These are phyloP conservation scores for Lachancea lanzarotensis DNA, from an alignment of 805 yeast species.

Conservation along the genomic window DNA sequence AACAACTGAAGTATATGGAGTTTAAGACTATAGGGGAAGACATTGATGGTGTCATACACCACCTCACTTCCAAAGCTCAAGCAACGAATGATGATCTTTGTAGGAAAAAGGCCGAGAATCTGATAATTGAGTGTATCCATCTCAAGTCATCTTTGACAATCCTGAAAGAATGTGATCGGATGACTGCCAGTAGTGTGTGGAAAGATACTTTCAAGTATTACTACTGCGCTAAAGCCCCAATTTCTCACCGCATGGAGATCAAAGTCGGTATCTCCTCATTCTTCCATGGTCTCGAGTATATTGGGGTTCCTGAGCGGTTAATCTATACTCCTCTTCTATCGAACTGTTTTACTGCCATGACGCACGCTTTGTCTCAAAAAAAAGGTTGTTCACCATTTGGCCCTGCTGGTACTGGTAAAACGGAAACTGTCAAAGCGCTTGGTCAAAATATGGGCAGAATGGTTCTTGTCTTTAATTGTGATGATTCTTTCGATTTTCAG, in stretches of 20 bases:
- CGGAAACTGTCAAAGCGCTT: conserved; percentile 81
- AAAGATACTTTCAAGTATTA: conserved; percentile 46
- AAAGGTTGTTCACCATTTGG: conserved; percentile 91
- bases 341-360: conserved; percentile 58
- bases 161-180: conserved; percentile 13
- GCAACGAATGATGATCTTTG: not conserved
- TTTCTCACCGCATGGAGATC: conserved; percentile 36
- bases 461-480: conserved; percentile 88
- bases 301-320: conserved; percentile 65
- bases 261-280: conserved; percentile 47
- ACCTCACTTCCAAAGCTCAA: not conserved
- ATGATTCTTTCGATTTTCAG: conserved; percentile 76
- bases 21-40: not conserved
- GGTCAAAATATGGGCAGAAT: conserved; percentile 73
- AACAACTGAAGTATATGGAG: not conserved
- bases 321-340: conserved; percentile 72
- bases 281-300: conserved; percentile 73
- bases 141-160: conserved; percentile 39
- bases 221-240: conserved; percentile 18
- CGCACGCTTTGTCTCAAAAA: conserved; percentile 64
- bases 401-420: conserved; percentile 97
- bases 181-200: conserved; percentile 39
- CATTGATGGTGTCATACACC: not conserved
- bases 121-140: conserved; percentile 65
- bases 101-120: conserved; percentile 43